A percentile compares a stretch with the other conserved stretches of the same genome.
Conservation (phyloP, 2,329 filamentous ascomycete genomes). For the Escovopsis weberi region DNA sequence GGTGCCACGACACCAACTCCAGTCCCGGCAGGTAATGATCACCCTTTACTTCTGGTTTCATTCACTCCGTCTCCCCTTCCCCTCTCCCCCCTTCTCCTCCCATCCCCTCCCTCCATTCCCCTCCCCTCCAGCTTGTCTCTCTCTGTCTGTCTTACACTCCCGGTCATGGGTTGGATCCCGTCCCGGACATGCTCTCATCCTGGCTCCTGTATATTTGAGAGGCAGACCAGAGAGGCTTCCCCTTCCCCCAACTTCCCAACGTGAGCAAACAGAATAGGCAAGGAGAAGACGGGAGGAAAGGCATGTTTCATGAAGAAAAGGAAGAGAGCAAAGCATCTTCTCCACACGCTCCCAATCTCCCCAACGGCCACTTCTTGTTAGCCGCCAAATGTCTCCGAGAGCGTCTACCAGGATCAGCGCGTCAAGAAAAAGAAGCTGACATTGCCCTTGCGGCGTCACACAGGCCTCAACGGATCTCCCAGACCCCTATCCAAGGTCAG, state of each 20-base stretch:
- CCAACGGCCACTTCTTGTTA: too few species aligned
- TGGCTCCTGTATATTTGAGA: neutral
- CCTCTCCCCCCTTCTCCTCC: neutral
- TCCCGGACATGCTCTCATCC: neutral
- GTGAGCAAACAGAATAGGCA: too few species aligned
- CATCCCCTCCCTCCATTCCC: neutral
- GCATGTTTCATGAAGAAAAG: too few species aligned
- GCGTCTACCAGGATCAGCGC: too few species aligned
- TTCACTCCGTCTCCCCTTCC: neutral
- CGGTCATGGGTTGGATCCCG: neutral
- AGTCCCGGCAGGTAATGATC: slow-evolving; percentile 9
- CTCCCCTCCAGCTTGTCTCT: neutral
- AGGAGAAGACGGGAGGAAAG: too few species aligned
- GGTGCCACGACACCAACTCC: slow-evolving; percentile 26
- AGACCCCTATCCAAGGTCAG: slow-evolving; percentile 61
- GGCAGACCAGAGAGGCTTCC: too few species aligned
- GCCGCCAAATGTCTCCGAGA: too few species aligned
- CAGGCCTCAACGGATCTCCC: slow-evolving; percentile 28
- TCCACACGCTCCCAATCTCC: neutral
- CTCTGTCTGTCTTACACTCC: too few species aligned
- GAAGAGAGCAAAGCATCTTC: slow-evolving; percentile 1
- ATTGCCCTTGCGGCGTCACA: neutral
- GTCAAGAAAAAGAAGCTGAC: too few species aligned
- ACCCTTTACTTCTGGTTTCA: slow-evolving; percentile 5
- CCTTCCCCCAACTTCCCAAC: too few species aligned